A percentile compares a stretch with the other conserved stretches of the same genome.
phyloP scores from a whole-genome alignment of 164 flowering plant species.

The Cinnamomum micranthum region DNA sequence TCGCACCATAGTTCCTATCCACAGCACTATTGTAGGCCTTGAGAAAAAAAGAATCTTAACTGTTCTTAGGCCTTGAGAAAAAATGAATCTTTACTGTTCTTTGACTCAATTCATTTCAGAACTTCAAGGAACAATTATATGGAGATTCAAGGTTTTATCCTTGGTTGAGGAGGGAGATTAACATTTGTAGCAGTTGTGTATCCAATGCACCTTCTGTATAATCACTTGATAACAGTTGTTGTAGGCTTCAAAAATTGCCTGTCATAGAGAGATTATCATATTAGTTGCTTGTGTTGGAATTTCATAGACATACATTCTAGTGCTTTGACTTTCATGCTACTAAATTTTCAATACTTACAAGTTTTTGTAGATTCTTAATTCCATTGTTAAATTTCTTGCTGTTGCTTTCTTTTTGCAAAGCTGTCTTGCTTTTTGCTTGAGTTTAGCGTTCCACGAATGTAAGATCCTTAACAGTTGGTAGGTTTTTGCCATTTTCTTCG shows the following conservation, averaged over 20 bases:
- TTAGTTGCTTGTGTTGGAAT: background rate
- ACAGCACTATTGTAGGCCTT: background rate
- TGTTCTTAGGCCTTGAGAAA: conserved; percentile 21
- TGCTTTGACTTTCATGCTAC: background rate
- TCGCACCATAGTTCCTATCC: background rate
- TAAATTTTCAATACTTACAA: background rate
- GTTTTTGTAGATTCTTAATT: background rate
- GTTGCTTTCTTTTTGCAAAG: background rate
- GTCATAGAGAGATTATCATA: background rate
- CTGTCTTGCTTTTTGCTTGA: conserved; percentile 1
- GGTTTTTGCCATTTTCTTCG: conserved; percentile 16
- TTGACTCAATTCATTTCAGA: conserved; percentile 44
- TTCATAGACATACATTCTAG: background rate
- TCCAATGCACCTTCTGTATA: conserved; percentile 30
- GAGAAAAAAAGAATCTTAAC: background rate
- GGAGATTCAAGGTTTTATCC: conserved; percentile 39
- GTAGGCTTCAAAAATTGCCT: background rate
- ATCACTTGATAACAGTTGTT: background rate
- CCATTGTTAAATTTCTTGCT: background rate
- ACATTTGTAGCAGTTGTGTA: conserved; percentile 31
- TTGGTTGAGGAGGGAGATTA: conserved; percentile 29
- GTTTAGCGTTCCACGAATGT: background rate
- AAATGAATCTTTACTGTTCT: conserved; percentile 16
- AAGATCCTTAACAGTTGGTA: conserved; percentile 40
- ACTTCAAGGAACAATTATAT: conserved; percentile 28